Conservation (phyloP, 1,284 basidiomycete species). For the Malassezia dermatis region DNA sequence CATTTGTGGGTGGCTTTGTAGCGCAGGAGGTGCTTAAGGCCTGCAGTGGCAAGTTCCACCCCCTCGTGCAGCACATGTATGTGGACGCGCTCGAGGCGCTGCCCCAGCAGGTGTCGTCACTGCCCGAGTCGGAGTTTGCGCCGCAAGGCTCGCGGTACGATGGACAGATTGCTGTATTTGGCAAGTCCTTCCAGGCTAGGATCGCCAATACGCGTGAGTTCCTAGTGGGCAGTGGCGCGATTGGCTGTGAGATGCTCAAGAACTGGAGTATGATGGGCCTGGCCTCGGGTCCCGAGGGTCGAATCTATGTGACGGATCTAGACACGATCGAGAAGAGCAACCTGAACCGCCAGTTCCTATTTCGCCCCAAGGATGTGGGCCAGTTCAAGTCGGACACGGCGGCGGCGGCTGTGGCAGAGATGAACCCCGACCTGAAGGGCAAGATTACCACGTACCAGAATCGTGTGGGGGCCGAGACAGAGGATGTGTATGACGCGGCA, state of each 20-base stretch:
- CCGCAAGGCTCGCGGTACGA: conserved; percentile 80
- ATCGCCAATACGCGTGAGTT: conserved; percentile 85
- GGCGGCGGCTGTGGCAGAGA: conserved; percentile 78
- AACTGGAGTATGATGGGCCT: conserved; percentile 99
- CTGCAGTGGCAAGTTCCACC: conserved; percentile 95
- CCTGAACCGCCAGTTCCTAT: conserved; percentile 95
- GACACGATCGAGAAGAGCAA: conserved; percentile 99
- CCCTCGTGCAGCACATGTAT: conserved; percentile 88
- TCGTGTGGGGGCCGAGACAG: conserved; percentile 77
- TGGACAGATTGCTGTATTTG: conserved; percentile 90
- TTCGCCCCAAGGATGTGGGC: conserved; percentile 90
- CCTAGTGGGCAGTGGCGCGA: conserved; percentile 93
- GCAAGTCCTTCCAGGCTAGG: conserved; percentile 82
- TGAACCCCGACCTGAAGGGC: conserved; percentile 85
- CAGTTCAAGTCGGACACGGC: conserved; percentile 97
- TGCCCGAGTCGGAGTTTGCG: conserved; percentile 73
- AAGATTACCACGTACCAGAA: conserved; percentile 86
- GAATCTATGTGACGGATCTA: conserved; percentile 88
- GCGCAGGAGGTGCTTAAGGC: conserved; percentile 98
- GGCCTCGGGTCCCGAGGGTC: conserved; percentile 66
- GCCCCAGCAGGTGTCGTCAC: conserved; percentile 46
- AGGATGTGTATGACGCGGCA: conserved; percentile 81
- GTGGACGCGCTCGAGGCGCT: conserved; percentile 90
- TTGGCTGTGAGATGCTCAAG: conserved; percentile 99
- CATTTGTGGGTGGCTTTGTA: conserved; percentile 92